Base-by-base conservation (phyloP, 768 basidiomycete genomes). In the Calvatia gigantea region DNA sequence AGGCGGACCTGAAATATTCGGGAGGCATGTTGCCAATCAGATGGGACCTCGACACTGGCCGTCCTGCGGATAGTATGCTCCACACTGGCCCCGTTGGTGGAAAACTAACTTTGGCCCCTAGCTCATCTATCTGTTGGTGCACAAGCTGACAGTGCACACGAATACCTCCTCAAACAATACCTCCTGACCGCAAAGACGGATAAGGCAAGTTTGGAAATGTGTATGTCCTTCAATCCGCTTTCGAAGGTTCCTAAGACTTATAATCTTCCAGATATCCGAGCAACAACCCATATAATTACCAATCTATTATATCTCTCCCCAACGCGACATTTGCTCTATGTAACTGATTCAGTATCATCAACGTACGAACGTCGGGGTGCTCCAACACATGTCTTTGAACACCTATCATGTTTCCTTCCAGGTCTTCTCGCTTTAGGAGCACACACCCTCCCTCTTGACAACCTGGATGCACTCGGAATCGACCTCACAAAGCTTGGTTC, bases 391-490 rank as follows among this genome's bases (percentile, higher is more conserved):
- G 62, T 65, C 19, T 82, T 89, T 51, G 89, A 91, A 58, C 89
- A 91, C 62, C 70, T 91, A 25, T 83, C 88, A 9, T 90, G 89
- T 68, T 91, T 90, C 72, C 75, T 89, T 45, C 87, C 88, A 0
- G 89, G 89, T 14, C 70, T 90, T 14, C 73, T 91, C 46, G 87
- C 89, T 4, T 75, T 91, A 2, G 89, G 89, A 23, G 86, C 71
- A 4, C 78, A 85, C 58, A 78, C 78, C 9, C 76, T 90, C 46
- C 81, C 81, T 23, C 70, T 86, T 48, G 75, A 84, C 54, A 68
- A 81, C 49, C 75, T 86, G 2, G 68, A 73, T 23, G 64, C 71
- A 0, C 60, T 80, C 14, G 81, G 79, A 8, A 75, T 86, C 50
- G 72, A 80, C 59, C 60, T 78, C 14, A 64, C 68, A 11, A 63